A percentile compares a stretch with the other conserved stretches of the same genome.
Evolutionary conservation across 2,329 filamentous ascomycete genomes (phyloP).

Genomic region (Sporothrix globosa): DNA sequence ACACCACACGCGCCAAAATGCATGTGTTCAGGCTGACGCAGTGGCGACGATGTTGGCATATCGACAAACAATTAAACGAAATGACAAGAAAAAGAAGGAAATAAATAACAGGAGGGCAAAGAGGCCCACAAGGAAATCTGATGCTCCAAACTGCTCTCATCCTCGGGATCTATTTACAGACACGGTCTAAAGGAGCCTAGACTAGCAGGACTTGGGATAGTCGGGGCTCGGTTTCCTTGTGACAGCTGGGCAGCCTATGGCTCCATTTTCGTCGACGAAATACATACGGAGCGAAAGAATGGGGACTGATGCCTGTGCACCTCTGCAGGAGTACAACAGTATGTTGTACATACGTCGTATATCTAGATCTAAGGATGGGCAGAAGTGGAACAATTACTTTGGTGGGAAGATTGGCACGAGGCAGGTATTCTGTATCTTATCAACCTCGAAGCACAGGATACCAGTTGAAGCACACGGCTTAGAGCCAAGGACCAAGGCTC

Average conservation of each 20-base stretch:
- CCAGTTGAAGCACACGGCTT: conserved; percentile 9
- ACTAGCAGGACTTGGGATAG: conserved; percentile 23
- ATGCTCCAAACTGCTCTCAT: background rate
- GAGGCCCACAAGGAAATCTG: background rate
- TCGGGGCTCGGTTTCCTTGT: conserved; percentile 14
- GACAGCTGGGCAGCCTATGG: background rate
- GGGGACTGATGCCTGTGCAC: background rate
- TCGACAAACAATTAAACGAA: background rate
- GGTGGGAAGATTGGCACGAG: background rate
- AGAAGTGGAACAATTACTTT: background rate
- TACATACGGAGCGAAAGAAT: background rate
- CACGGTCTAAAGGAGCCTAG: background rate
- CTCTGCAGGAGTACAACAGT: too few species aligned
- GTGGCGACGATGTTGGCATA: too few species aligned
- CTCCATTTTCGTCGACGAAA: background rate
- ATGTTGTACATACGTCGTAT: too few species aligned
- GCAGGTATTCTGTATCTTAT: background rate
- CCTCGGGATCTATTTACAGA: conserved; percentile 13
- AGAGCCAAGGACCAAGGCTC: background rate
- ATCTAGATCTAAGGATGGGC: background rate
- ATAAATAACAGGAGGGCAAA: background rate
- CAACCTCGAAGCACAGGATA: background rate
- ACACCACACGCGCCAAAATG: background rate
- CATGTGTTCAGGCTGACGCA: too few species aligned
- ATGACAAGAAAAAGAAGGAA: background rate